Percentiles rank a stretch among this genome's conserved stretches.
These are phyloP conservation scores for Tillandsia fasciculata DNA, from an alignment of 176 grass and related monocot genomes.

Conservation along the genomic window DNA sequence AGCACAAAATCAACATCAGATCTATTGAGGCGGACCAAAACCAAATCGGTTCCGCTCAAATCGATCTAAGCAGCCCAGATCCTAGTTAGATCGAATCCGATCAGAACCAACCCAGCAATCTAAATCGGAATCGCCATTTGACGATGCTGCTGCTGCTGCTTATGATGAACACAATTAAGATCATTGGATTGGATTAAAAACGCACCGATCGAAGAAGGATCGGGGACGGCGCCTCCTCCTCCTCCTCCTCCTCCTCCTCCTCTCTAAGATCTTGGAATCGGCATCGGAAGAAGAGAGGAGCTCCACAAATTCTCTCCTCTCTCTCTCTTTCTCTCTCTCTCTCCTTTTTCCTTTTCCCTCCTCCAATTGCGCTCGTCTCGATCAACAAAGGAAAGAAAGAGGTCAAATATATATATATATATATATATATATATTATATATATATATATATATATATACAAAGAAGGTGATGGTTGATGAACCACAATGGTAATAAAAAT, in stretches of 20 bases:
- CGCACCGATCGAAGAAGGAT: constrained; percentile 9
- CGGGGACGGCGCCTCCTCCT: constrained; percentile 28
- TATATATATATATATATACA: neutral
- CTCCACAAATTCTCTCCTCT: constrained; percentile 25
- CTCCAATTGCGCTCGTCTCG: constrained; percentile 16
- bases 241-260: constrained; percentile 18
- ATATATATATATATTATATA: neutral
- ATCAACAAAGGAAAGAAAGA: neutral
- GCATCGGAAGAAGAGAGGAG: constrained; percentile 39
- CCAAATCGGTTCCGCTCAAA: neutral
- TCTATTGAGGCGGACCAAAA: neutral
- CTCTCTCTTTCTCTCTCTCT: constrained; percentile 31
- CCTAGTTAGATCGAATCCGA: neutral
- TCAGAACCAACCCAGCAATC: neutral
- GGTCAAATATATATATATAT: neutral
- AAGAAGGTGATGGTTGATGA: neutral
- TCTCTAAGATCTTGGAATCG: constrained; percentile 55
- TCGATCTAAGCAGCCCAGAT: neutral
- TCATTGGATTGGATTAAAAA: neutral
- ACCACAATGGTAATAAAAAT: too few species aligned
- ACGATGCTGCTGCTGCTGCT: constrained; percentile 19
- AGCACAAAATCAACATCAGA: neutral
- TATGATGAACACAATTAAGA: constrained; percentile 22
- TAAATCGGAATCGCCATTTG: neutral
- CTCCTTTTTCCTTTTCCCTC: constrained; percentile 21